phyloP scores from a whole-genome alignment of 441 rosid genomes.

The Rhodomyrtus psidioides region DNA sequence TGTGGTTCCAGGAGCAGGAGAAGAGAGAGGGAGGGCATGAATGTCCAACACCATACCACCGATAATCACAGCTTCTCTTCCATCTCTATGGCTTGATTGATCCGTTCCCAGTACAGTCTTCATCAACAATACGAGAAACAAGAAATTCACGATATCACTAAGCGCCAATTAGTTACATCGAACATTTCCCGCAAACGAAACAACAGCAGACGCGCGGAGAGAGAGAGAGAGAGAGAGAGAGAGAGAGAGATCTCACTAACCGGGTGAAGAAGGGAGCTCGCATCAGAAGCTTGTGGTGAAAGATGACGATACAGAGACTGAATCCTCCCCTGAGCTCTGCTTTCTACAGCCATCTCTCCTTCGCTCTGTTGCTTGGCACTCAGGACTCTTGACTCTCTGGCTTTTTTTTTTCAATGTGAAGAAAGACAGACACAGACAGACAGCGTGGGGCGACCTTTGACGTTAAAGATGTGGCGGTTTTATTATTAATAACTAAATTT shows the following conservation, averaged over 20 bases:
- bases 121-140: neutral
- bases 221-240: too few relatives aligned
- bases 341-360: neutral
- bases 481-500: neutral
- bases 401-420: neutral
- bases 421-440: neutral
- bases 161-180: neutral
- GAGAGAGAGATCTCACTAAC: neutral
- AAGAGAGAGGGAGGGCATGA: slow-evolving; percentile 53
- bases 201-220: neutral
- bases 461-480: neutral
- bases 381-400: neutral
- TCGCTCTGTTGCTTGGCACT: neutral
- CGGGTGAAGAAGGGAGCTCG: neutral
- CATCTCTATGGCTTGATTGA: neutral
- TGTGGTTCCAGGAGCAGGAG: slow-evolving; percentile 58
- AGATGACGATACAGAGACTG: neutral
- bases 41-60: slow-evolving; percentile 83
- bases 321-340: neutral
- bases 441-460: neutral
- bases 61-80: slow-evolving; percentile 46
- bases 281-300: neutral
- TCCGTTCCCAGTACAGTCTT: slow-evolving; percentile 16
- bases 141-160: neutral
- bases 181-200: neutral